Evolutionary conservation across 2,329 filamentous ascomycete species (phyloP).

Genomic region (Aspergillus puulaauensis): DNA sequence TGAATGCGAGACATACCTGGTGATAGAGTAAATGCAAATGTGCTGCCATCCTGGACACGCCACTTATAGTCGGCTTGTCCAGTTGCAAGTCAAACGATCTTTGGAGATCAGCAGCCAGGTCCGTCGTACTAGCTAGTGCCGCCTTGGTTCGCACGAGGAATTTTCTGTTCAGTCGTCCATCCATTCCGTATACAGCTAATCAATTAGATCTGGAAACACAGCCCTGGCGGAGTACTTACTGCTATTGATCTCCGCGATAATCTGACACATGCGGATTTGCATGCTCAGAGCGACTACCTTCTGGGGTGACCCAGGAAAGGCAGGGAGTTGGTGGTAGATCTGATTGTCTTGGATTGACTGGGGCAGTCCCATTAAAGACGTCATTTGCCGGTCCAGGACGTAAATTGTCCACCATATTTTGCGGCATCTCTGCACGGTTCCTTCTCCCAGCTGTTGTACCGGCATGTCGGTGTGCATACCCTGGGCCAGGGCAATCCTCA

Average conservation of each 20-base stretch:
- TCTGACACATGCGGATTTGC: slow-evolving; percentile 48
- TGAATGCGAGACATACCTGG: slow-evolving; percentile 29
- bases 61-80: slow-evolving; percentile 33
- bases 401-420: slow-evolving; percentile 32
- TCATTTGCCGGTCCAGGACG: slow-evolving; percentile 45
- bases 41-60: slow-evolving; percentile 44
- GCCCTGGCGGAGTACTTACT: slow-evolving; percentile 27
- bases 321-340: slow-evolving; percentile 48
- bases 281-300: slow-evolving; percentile 43
- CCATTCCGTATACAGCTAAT: slow-evolving; percentile 44
- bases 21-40: slow-evolving; percentile 43
- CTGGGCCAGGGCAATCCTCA: slow-evolving; percentile 28
- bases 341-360: slow-evolving; percentile 53
- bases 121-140: slow-evolving; percentile 40
- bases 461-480: slow-evolving; percentile 30
- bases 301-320: slow-evolving; percentile 41
- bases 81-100: slow-evolving; percentile 38
- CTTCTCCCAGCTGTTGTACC: slow-evolving; percentile 22
- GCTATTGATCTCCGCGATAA: slow-evolving; percentile 46
- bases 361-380: slow-evolving; percentile 54
- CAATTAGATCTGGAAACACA: neutral
- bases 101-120: slow-evolving; percentile 41
- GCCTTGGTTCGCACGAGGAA: slow-evolving; percentile 42
- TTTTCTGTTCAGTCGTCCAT: slow-evolving; percentile 36
- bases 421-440: slow-evolving; percentile 24